Evolutionary conservation across 2,329 filamentous ascomycete genomes (phyloP).

Genomic region (Alternaria sp.): DNA sequence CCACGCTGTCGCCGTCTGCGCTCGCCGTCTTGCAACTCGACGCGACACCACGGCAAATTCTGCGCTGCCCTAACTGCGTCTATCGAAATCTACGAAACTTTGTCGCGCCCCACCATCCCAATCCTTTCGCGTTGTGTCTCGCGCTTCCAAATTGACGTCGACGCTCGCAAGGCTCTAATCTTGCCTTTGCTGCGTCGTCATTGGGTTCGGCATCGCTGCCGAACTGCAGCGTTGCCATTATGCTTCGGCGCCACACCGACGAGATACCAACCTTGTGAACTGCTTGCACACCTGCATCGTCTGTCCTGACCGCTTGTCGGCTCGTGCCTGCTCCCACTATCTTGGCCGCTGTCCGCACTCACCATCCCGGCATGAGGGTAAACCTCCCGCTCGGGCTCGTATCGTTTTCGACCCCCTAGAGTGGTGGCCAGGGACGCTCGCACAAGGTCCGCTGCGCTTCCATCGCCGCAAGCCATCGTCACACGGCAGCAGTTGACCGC

Average conservation of each 20-base stretch:
- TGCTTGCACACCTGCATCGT: slow-evolving; percentile 4
- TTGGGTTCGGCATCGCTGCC: slow-evolving; percentile 26
- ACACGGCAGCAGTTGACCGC: slow-evolving; percentile 38
- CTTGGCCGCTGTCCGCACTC: slow-evolving; percentile 29
- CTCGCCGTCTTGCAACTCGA: background rate
- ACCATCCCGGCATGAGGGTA: slow-evolving; percentile 28
- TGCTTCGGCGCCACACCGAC: slow-evolving; percentile 8
- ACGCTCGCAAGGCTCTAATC: background rate
- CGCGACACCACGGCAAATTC: slow-evolving; percentile 1
- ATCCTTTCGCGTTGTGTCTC: background rate
- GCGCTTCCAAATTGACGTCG: background rate
- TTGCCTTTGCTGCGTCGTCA: background rate
- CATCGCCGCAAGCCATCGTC: slow-evolving; percentile 24
- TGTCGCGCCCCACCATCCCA: background rate
- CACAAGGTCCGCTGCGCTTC: slow-evolving; percentile 32
- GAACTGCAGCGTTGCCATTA: slow-evolving; percentile 7
- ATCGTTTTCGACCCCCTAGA: slow-evolving; percentile 22
- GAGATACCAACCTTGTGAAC: background rate
- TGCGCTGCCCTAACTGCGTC: slow-evolving; percentile 1
- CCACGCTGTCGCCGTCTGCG: background rate
- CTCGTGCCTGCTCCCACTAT: slow-evolving; percentile 23
- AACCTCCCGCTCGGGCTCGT: slow-evolving; percentile 32
- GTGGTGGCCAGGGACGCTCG: slow-evolving; percentile 13
- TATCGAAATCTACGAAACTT: slow-evolving; percentile 3
- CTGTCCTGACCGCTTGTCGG: slow-evolving; percentile 21